Conservation (phyloP, 2,329 filamentous ascomycete genomes). For the Alternaria arbusti region DNA sequence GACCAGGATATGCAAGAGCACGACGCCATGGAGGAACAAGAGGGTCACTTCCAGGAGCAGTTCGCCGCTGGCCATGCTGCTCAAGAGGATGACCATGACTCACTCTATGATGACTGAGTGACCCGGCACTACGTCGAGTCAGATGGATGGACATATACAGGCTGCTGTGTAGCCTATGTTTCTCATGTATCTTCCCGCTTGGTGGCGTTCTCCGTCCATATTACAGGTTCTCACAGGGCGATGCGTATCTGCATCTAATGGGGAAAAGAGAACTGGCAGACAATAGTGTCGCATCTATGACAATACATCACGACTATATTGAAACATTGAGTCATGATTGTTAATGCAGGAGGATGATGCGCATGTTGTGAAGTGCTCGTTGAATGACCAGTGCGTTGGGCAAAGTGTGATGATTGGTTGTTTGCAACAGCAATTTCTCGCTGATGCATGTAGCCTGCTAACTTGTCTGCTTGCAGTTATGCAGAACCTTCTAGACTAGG, state of each 20-base stretch:
- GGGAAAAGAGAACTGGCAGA: background rate
- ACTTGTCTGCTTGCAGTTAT: background rate
- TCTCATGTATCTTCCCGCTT: background rate
- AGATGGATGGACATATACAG: background rate
- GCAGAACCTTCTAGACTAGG: background rate
- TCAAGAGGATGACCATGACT: constrained; percentile 23
- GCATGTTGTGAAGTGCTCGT: background rate
- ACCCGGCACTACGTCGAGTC: background rate
- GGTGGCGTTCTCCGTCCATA: background rate
- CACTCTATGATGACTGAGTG: constrained; percentile 30
- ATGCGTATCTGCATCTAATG: background rate
- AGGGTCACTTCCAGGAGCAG: constrained; percentile 34
- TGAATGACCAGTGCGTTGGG: background rate
- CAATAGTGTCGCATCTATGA: background rate
- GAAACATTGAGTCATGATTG: background rate
- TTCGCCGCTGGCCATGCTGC: constrained; percentile 22
- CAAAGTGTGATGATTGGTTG: background rate
- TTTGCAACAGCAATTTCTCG: background rate
- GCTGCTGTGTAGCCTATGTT: background rate
- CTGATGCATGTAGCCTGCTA: background rate
- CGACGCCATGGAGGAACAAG: constrained; percentile 7
- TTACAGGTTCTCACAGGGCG: background rate
- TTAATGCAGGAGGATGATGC: background rate
- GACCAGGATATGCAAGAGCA: constrained; percentile 6
- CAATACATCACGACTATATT: background rate